Conservation (phyloP, 108 stramenopile genomes). For the Fistulifera solaris region DNA sequence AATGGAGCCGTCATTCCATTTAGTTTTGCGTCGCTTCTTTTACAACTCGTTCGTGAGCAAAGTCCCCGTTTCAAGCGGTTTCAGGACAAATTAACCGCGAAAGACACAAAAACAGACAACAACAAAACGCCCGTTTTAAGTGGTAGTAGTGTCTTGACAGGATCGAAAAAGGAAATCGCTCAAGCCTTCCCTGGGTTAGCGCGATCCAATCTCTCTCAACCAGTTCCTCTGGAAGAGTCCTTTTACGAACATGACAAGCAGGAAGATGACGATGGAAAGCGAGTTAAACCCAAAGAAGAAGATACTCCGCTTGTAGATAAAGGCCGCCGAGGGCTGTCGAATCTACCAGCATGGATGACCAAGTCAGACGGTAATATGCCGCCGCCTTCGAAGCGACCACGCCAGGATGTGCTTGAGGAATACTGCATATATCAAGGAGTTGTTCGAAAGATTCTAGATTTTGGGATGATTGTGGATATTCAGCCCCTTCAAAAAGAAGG, state of each 20-base stretch:
- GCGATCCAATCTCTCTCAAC: constrained; percentile 49
- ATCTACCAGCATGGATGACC: constrained; percentile 88
- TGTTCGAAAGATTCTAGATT: constrained; percentile 82
- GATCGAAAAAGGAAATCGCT: constrained; percentile 33
- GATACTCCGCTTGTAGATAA: constrained; percentile 10
- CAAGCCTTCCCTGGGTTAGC: constrained; percentile 81
- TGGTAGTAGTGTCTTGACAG: constrained; percentile 17
- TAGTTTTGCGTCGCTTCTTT: constrained; percentile 40
- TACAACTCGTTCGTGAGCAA: constrained; percentile 51
- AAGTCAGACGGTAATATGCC: constrained; percentile 9
- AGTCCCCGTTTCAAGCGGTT: constrained; percentile 56
- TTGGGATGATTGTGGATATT: constrained; percentile 85
- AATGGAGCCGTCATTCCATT: constrained; percentile 65
- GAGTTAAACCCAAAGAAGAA: constrained; percentile 6
- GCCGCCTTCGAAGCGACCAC: constrained; percentile 12
- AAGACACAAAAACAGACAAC: constrained; percentile 19
- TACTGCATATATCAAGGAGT: constrained; percentile 78
- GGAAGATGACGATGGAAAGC: constrained; percentile 7
- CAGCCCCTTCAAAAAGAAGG: constrained; percentile 43
- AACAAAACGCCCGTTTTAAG: constrained; percentile 2
- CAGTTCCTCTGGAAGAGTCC: constrained; percentile 69
- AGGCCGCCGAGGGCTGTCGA: constrained; percentile 40
- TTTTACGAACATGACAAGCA: constrained; percentile 59
- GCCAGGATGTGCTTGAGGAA: constrained; percentile 32
- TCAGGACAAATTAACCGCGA: constrained; percentile 20